Evolutionary conservation across 495 filamentous ascomycete species (phyloP).

Genomic region (Daldinia childiae): DNA sequence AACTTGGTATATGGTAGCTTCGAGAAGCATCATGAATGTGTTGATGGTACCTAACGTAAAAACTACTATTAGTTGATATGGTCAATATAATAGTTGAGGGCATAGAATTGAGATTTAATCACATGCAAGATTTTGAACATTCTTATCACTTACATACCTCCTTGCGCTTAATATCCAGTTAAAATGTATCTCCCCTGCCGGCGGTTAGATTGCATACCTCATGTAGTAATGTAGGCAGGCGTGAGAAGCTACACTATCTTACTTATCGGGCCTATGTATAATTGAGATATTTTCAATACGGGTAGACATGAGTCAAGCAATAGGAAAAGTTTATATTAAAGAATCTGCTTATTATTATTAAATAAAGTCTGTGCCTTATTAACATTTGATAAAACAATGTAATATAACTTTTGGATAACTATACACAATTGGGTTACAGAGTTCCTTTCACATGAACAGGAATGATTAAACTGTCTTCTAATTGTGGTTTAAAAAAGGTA

Average conservation of each 20-base stretch:
- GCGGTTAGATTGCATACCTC: neutral
- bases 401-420: no score
- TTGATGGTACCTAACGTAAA: conserved; percentile 1
- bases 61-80: neutral
- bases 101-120: neutral
- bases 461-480: neutral
- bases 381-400: no score
- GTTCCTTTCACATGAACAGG: no score
- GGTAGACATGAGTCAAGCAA: neutral
- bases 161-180: neutral
- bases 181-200: no score
- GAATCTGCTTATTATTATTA: no score
- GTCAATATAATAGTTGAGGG: neutral
- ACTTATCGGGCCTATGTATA: conserved; percentile 22
- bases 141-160: neutral
- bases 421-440: no score
- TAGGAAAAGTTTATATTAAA: neutral
- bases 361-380: no score
- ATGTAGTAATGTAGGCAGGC: no score
- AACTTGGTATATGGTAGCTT: conserved; percentile 10
- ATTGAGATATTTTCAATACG: neutral
- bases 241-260: conserved; percentile 3
- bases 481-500: neutral
- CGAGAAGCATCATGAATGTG: conserved; percentile 20
- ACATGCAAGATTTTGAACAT: neutral